phyloP scores from a whole-genome alignment of 441 rosid genomes.

The Syzygium syzygioides region DNA sequence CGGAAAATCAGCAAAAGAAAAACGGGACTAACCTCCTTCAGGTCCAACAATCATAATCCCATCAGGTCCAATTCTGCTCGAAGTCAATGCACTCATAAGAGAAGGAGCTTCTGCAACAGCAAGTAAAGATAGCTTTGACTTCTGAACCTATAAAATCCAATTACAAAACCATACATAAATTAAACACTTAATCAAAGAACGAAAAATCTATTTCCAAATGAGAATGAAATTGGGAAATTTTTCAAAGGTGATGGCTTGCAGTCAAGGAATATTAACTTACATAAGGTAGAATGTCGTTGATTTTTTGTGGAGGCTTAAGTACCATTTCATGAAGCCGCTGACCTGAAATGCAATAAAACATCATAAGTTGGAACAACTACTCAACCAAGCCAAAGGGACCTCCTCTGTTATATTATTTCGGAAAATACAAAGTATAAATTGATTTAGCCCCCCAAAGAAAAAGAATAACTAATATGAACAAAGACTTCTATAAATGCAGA shows the following conservation, averaged over 20 bases:
- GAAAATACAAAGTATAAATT: background rate
- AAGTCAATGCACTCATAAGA: conserved; percentile 42
- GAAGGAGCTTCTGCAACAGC: conserved; percentile 82
- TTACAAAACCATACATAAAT: background rate
- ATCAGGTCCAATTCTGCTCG: conserved; percentile 36
- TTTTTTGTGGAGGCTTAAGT: conserved; percentile 56
- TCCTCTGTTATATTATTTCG: background rate
- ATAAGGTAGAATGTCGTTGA: conserved; percentile 40
- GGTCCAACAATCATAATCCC: conserved; percentile 74
- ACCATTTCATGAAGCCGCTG: conserved; percentile 81
- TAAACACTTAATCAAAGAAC: background rate
- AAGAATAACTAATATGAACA: background rate
- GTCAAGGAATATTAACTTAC: conserved; percentile 34
- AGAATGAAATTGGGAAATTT: background rate
- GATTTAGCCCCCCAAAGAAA: background rate
- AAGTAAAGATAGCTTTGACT: conserved; percentile 58
- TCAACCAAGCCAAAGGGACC: background rate
- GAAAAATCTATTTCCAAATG: background rate
- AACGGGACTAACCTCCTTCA: conserved; percentile 62
- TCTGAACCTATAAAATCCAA: conserved; percentile 33
- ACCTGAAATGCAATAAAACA: conserved; percentile 25
- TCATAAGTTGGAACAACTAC: background rate
- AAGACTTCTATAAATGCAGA: background rate
- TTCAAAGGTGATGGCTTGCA: background rate
- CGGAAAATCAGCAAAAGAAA: background rate